phyloP scores from a whole-genome alignment of 2,329 filamentous ascomycete genomes.

The Teratosphaeria nubilosa region DNA sequence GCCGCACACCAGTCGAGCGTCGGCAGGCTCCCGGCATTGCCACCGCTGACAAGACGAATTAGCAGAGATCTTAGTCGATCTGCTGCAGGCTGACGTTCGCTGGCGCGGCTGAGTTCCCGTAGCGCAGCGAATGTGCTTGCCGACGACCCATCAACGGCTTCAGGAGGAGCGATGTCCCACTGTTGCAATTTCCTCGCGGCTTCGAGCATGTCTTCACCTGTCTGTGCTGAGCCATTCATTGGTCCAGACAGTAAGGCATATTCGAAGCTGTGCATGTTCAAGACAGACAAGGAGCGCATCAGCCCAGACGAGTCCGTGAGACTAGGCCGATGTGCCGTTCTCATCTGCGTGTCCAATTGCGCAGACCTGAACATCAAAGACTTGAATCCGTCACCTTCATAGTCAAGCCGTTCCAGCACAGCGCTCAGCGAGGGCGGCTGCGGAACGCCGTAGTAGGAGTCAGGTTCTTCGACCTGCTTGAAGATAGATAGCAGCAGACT shows the following conservation, averaged over 20 bases:
- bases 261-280: slow-evolving; percentile 79
- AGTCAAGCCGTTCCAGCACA: slow-evolving; percentile 73
- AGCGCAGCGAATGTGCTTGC: slow-evolving; percentile 61
- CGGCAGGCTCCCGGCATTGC: not conserved
- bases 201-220: slow-evolving; percentile 62
- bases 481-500: slow-evolving; percentile 74
- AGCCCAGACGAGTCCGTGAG: slow-evolving; percentile 56
- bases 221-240: slow-evolving; percentile 31
- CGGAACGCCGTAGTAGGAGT: slow-evolving; percentile 86
- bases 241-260: slow-evolving; percentile 53
- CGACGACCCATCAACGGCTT: slow-evolving; percentile 27
- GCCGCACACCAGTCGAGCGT: slow-evolving; percentile 31
- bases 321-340: slow-evolving; percentile 46
- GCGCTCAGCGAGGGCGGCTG: slow-evolving; percentile 66
- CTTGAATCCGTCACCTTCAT: slow-evolving; percentile 79
- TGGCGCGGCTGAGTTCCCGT: slow-evolving; percentile 49
- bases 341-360: slow-evolving; percentile 77
- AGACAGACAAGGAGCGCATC: slow-evolving; percentile 63
- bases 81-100: slow-evolving; percentile 4
- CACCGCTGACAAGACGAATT: slow-evolving; percentile 1
- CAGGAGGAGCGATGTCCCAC: slow-evolving; percentile 78
- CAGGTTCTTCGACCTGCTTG: slow-evolving; percentile 86
- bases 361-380: slow-evolving; percentile 85
- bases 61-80: slow-evolving; percentile 5
- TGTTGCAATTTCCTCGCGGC: slow-evolving; percentile 76